Evolutionary conservation across 306 rosid genomes (phyloP), one percentile per base, ranked within the genome.

Genomic region (Begonia peltatifolia): DNA sequence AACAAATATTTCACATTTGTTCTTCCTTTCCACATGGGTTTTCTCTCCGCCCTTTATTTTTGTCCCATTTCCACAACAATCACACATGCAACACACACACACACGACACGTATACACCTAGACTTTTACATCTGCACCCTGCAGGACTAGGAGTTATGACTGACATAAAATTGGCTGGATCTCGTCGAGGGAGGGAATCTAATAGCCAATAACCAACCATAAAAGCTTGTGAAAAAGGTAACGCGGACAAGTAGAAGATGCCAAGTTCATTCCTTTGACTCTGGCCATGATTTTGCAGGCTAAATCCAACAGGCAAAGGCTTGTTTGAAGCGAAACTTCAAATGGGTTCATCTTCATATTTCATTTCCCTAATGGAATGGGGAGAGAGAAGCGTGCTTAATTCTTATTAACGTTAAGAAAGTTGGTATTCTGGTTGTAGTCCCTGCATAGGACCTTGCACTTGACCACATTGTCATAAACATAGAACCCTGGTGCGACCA

Each of bases 401-500:
- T 36, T 30, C 11, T 12, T 15, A 18, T 30, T 30, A 6, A 1
- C 38, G 38, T 30, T 30, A 30, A 30, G 6, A 30, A 30, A 30
- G 38, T 30, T 52, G 56, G 12, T 49, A 30, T 20, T 51, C 68
- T 25, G 72, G 70, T 53, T 67, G 54, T 58, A 64, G 83, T 84
- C 81, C 76, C 90, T 73, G 87, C 99, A 80, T 1, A 83, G 72
- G 18, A 92, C 95, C 81, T 82, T 86, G 79, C 96, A 86, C 58
- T 92, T 92, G 41, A 86, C 80, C 23, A 82, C 87, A 55, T 74
- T 83, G 60, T 83, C 88, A 12, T 66, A 67, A 23, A 79, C 99
- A 62, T 86, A 86, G 61, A 92, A 92, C 46, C 99, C 99, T 12
- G 99, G 99, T 0, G 99, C 75, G 54, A 83, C 88, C 95, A 92